Evolutionary conservation across 352 stramenopile species (phyloP).

Genomic region (Pythium periplocum): DNA sequence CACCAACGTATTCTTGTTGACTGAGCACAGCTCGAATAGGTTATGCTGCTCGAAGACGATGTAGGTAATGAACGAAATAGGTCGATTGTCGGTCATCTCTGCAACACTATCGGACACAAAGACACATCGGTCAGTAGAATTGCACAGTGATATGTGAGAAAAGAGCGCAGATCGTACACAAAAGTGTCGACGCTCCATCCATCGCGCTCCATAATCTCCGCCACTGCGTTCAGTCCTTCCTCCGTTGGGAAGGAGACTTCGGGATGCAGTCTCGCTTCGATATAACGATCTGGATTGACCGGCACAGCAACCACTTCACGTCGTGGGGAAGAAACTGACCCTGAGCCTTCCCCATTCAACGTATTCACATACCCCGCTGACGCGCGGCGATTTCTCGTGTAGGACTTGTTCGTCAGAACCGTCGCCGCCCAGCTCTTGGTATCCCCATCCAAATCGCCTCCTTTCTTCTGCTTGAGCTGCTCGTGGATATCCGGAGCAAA

Average conservation of each 20-base stretch:
- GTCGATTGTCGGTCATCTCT: constrained; percentile 55
- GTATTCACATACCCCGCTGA: constrained; percentile 24
- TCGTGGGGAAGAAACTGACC: too few relatives aligned
- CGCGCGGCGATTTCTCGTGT: constrained; percentile 58
- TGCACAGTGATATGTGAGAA: neutral
- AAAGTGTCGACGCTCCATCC: constrained; percentile 75
- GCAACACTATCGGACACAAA: constrained; percentile 31
- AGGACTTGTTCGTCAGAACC: constrained; percentile 73
- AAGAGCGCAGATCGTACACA: constrained; percentile 27
- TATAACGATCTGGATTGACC: constrained; percentile 16
- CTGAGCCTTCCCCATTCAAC: too few relatives aligned
- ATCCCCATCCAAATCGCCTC: constrained; percentile 62
- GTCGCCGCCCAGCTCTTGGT: constrained; percentile 78
- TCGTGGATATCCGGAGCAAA: constrained; percentile 80
- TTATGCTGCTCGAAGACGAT: constrained; percentile 84
- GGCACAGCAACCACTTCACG: too few relatives aligned
- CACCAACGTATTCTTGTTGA: constrained; percentile 72
- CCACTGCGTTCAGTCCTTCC: constrained; percentile 60
- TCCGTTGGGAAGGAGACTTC: constrained; percentile 53
- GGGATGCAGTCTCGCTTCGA: constrained; percentile 50
- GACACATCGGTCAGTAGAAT: neutral
- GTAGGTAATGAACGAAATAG: constrained; percentile 80
- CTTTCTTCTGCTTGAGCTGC: constrained; percentile 68
- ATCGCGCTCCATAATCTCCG: constrained; percentile 64
- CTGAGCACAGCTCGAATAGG: constrained; percentile 59